phyloP scores from a whole-genome alignment of 2,329 filamentous ascomycete species.

The Blastomyces gilchristii region DNA sequence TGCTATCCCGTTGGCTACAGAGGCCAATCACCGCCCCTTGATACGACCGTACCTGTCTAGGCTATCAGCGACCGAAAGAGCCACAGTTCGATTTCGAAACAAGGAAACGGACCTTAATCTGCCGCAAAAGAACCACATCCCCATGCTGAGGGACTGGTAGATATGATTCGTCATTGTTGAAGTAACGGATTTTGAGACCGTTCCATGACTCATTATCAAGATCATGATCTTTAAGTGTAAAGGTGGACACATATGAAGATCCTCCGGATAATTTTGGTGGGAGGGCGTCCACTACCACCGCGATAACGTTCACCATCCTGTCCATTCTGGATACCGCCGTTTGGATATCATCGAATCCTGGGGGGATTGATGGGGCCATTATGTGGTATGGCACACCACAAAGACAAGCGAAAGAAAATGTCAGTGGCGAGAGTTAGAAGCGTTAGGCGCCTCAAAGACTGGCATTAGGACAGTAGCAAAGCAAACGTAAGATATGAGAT shows the following conservation, averaged over 20 bases:
- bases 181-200: conserved; percentile 48
- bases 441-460: not conserved
- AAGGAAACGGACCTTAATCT: conserved; percentile 41
- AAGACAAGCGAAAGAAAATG: not conserved
- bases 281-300: conserved; percentile 58
- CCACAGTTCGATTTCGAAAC: conserved; percentile 21
- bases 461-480: not conserved
- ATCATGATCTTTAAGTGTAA: conserved; percentile 51
- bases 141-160: conserved; percentile 41
- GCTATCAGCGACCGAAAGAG: not conserved
- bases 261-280: conserved; percentile 43
- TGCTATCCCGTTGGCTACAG: conserved; percentile 20
- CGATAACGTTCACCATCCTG: conserved; percentile 50
- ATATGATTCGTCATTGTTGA: conserved; percentile 39
- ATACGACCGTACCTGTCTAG: conserved; percentile 2
- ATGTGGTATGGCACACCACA: not conserved
- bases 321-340: conserved; percentile 9
- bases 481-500: not conserved
- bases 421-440: not conserved
- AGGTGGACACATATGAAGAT: conserved; percentile 50
- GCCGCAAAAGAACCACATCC: conserved; percentile 56
- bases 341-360: conserved; percentile 9
- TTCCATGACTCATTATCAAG: conserved; percentile 36
- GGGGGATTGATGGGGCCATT: conserved; percentile 13
- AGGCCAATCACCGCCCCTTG: conserved; percentile 13